Conservation (phyloP, 495 filamentous ascomycete species). For the Hyaloscypha finlandica region DNA sequence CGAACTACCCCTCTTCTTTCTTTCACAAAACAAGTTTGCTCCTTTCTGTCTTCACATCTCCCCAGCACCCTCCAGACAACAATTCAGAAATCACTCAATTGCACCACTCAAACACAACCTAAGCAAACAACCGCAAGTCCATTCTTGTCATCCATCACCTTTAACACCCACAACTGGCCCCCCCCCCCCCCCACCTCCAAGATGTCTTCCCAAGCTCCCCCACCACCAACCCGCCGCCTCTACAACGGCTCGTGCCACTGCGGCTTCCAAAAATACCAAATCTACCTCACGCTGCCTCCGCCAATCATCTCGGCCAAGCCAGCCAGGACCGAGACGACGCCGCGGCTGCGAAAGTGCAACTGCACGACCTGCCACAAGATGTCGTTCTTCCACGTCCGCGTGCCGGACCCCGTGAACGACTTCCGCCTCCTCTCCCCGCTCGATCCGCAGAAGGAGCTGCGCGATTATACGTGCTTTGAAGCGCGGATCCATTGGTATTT, state of each 20-base stretch:
- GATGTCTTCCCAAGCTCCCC: slow-evolving; percentile 6
- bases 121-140: no score
- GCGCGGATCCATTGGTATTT: slow-evolving; percentile 35
- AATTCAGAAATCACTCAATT: no score
- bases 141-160: no score
- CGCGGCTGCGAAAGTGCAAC: slow-evolving; percentile 34
- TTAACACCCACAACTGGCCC: no score
- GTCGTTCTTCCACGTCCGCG: slow-evolving; percentile 37
- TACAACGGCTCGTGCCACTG: slow-evolving; percentile 42
- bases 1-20: no score
- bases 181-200: no score
- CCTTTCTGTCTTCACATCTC: no score
- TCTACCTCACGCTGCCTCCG: slow-evolving; percentile 36
- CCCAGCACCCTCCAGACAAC: no score
- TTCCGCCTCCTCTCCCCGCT: slow-evolving; percentile 38
- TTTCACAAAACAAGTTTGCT: no score
- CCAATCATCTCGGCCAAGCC: slow-evolving; percentile 9
- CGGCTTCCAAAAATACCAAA: slow-evolving; percentile 34
- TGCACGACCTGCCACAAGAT: slow-evolving; percentile 40
- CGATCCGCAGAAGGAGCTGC: slow-evolving; percentile 28
- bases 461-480: slow-evolving; percentile 34
- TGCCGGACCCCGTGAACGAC: slow-evolving; percentile 32
- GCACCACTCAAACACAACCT: no score
- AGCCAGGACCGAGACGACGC: slow-evolving; percentile 12
- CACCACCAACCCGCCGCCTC: slow-evolving; percentile 27